Conservation (phyloP, 2,329 filamentous ascomycete genomes). For the Hypoxylon sp. region DNA sequence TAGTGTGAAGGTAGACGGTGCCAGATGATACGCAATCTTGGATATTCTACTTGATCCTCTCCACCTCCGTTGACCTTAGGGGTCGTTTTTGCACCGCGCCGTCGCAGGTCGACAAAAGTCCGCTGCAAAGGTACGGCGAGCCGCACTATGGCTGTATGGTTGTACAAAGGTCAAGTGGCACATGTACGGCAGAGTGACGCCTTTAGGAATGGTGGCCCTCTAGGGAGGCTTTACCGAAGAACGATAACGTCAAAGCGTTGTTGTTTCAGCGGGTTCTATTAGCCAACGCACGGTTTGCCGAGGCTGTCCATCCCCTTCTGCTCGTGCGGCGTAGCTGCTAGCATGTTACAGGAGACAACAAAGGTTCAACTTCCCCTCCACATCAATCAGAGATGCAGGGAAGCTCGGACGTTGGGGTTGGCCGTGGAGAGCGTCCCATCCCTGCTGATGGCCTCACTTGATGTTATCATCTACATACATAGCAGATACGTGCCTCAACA, state of each 20-base stretch:
- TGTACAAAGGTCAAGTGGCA: not conserved
- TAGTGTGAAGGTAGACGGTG: too few species aligned
- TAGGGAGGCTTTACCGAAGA: not conserved
- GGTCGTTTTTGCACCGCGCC: not conserved
- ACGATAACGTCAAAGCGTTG: not conserved
- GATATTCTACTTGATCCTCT: too few species aligned
- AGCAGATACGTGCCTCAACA: too few species aligned
- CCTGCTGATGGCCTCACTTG: not conserved
- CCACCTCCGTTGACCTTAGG: too few species aligned
- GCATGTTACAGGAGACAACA: too few species aligned
- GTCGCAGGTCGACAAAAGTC: not conserved
- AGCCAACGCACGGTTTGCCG: conserved; percentile 8
- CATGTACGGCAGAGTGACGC: conserved; percentile 13
- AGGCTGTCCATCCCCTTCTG: conserved; percentile 2
- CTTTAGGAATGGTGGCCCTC: not conserved
- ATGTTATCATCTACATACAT: not conserved
- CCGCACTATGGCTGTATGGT: conserved; percentile 8
- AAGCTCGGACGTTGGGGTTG: not conserved
- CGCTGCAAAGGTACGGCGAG: not conserved
- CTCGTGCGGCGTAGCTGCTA: conserved; percentile 16
- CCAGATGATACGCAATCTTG: too few species aligned
- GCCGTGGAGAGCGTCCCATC: not conserved
- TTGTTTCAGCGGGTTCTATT: conserved; percentile 4
- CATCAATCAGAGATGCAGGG: not conserved
- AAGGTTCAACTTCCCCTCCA: conserved; percentile 4